phyloP scores from a whole-genome alignment of 306 rosid species.

The Ammopiptanthus mongolicus region DNA sequence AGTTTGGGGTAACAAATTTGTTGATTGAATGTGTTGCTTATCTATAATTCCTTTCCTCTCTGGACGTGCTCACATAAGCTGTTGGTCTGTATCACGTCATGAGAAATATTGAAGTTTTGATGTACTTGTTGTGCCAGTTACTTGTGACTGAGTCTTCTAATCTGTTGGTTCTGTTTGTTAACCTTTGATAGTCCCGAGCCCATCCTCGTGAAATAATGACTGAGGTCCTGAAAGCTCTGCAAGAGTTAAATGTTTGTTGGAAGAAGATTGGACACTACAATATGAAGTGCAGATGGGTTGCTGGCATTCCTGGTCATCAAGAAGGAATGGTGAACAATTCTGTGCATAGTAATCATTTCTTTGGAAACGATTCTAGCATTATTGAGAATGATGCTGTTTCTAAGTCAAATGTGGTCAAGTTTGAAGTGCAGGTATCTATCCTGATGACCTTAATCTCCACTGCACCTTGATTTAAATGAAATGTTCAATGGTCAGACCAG shows the following conservation, averaged over 20 bases:
- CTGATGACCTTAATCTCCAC: constrained; percentile 1
- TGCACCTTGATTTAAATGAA: constrained; percentile 5
- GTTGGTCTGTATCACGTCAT: background rate
- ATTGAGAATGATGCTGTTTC: constrained; percentile 51
- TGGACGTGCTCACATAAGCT: background rate
- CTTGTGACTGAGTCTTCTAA: constrained; percentile 15
- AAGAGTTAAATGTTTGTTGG: constrained; percentile 84
- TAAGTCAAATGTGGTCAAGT: constrained; percentile 71
- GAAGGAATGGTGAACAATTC: constrained; percentile 65
- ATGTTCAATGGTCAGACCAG: background rate
- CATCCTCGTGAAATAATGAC: constrained; percentile 95
- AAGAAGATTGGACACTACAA: constrained; percentile 95
- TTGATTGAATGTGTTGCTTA: constrained; percentile 17
- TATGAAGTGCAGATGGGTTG: constrained; percentile 89
- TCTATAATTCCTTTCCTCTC: background rate
- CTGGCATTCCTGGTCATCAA: constrained; percentile 43
- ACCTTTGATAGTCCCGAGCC: constrained; percentile 63
- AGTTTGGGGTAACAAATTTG: background rate
- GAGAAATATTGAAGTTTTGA: background rate
- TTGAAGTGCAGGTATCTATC: constrained; percentile 82
- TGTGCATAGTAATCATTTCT: constrained; percentile 47
- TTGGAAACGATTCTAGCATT: constrained; percentile 51
- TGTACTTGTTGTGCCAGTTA: constrained; percentile 25
- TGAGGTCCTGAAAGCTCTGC: constrained; percentile 89
- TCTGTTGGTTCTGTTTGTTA: constrained; percentile 17